Evolutionary conservation across 2,329 filamentous ascomycete genomes (phyloP), one percentile per base, ranked within the genome.

Genomic region (Zasmidium cellare): DNA sequence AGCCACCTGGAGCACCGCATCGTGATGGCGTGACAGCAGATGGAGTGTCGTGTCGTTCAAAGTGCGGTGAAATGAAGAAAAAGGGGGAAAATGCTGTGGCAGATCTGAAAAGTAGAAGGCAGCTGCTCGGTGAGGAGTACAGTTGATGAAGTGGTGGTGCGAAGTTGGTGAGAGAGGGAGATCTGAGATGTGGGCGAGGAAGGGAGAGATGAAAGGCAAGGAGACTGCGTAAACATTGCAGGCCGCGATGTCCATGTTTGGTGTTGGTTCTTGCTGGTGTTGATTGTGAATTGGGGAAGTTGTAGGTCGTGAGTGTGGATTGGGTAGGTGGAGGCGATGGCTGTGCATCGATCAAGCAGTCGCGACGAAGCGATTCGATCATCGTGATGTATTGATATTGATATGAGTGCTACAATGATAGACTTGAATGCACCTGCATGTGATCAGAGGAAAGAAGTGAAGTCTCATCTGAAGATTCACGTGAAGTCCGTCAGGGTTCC

Each of bases 1-100:
- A 55, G 46, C 35, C 46, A 49, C 38, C 23, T 50, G 31, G 46
- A 46, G 22, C 28, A 25, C 28, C 48, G 46, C 53, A 55, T 55
- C 25, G 23, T 50, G 31, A 24, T 28, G 47, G 35, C 35, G 46
- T 9, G 1, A 11, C 19, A 44, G 12, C 31, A 52, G 45, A 19
- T 19, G 19, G 11, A n/a, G 19, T 18, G 3, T 35, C 20, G 35
- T 41, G 7, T 41, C 35, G 12, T 51, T 5, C 12, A 35, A n/a
- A 51, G 20, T 7, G 25, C 25, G 25, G 28, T 31, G 7, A 31
- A 31, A 31, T 31, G 7, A 14, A 41, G 3, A 14, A 41, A 44
- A 23, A 54, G 28, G 31, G 38, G 7, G 11, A n/a, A 54, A 18
- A 41, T 41, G 35, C 35, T 41, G 35, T n/a, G 5, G 35, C 35